A percentile compares a stretch with the other conserved stretches of the same genome.
Conservation (phyloP, 345 rosid genomes). For the Sisymbrium altissimum region DNA sequence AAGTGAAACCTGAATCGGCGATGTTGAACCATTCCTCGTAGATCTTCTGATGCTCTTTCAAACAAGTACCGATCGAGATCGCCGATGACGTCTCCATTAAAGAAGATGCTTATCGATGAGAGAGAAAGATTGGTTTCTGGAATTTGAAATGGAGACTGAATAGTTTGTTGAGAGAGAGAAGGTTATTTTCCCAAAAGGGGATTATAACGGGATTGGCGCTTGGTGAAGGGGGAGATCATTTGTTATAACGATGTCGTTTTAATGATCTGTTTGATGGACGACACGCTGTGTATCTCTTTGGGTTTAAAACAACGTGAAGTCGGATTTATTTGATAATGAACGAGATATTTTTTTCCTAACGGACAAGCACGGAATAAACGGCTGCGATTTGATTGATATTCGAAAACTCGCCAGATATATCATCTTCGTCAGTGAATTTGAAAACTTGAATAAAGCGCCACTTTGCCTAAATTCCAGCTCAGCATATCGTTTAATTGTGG, state of each 20-base stretch:
- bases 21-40: constrained; percentile 76
- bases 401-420: background rate
- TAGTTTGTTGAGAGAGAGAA: constrained; percentile 1
- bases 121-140: constrained; percentile 24
- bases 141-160: constrained; percentile 15
- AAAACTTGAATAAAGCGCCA: constrained; percentile 16
- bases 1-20: constrained; percentile 69
- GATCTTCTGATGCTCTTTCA: constrained; percentile 70
- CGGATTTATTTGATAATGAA: background rate
- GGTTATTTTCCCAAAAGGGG: background rate
- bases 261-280: background rate
- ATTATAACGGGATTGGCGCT: constrained; percentile 40
- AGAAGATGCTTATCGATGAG: background rate
- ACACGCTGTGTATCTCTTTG: background rate
- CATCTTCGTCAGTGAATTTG: constrained; percentile 7
- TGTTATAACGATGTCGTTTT: background rate
- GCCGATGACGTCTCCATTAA: constrained; percentile 49
- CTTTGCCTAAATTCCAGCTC: background rate
- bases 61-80: constrained; percentile 36
- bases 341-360: background rate
- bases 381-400: background rate
- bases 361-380: background rate
- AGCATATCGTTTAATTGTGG: background rate
- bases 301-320: background rate
- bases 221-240: background rate